Conservation (phyloP, 2,329 filamentous ascomycete genomes). For the Davidsoniella virescens region DNA sequence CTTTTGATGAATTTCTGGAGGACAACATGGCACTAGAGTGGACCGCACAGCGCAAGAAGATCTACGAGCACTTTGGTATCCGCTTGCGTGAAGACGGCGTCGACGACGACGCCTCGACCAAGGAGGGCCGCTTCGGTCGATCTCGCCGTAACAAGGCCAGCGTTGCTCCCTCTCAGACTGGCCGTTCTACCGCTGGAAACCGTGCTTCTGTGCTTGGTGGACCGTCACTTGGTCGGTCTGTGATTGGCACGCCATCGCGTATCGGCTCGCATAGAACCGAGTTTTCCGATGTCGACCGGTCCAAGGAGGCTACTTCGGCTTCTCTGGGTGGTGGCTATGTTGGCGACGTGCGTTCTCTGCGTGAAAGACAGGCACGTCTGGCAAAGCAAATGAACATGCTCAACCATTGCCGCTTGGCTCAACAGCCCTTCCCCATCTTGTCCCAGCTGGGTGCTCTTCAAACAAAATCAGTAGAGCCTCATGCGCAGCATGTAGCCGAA, state of each 20-base stretch:
- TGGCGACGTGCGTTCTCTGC: conserved; percentile 58
- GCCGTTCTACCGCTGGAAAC: conserved; percentile 31
- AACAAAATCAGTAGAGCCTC: conserved; percentile 49
- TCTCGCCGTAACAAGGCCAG: conserved; percentile 35
- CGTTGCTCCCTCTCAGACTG: conserved; percentile 32
- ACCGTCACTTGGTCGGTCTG: conserved; percentile 62
- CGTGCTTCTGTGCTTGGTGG: conserved; percentile 33
- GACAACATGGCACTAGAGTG: conserved; percentile 92
- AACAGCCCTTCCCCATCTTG: conserved; percentile 55
- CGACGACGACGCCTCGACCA: conserved; percentile 18
- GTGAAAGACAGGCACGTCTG: conserved; percentile 73
- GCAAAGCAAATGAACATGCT: conserved; percentile 64
- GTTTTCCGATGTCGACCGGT: conserved; percentile 53
- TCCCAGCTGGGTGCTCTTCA: conserved; percentile 63
- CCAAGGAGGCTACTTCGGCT: conserved; percentile 23
- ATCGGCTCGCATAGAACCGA: conserved; percentile 47
- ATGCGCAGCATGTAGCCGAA: conserved; percentile 59
- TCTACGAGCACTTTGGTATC: conserved; percentile 94
- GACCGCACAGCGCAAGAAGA: conserved; percentile 81
- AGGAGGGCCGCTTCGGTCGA: conserved; percentile 40
- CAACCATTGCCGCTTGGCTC: conserved; percentile 54
- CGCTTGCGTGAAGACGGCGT: conserved; percentile 34
- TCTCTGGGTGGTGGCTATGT: conserved; percentile 29
- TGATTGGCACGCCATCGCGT: conserved; percentile 65
- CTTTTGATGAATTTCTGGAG: conserved; percentile 88